phyloP scores from a whole-genome alignment of 2,329 filamentous ascomycete species.

The Aspergillus alliaceus region DNA sequence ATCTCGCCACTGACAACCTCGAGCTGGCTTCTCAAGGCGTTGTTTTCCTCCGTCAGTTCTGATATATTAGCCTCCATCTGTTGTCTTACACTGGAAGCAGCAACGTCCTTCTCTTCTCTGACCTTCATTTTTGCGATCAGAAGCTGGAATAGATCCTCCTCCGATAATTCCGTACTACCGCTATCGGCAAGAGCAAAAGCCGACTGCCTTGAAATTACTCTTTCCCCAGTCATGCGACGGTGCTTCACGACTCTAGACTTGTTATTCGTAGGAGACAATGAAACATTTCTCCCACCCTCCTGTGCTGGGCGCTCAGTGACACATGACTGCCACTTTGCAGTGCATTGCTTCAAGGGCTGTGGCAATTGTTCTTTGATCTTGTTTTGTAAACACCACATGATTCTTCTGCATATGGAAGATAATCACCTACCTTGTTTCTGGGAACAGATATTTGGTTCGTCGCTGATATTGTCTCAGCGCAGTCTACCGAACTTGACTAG shows the following conservation, averaged over 20 bases:
- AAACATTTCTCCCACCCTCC: neutral
- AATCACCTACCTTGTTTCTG: neutral
- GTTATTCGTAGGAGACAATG: neutral
- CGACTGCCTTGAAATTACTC: neutral
- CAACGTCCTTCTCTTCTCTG: conserved; percentile 35
- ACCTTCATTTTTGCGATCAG: conserved; percentile 34
- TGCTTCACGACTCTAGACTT: conserved; percentile 17
- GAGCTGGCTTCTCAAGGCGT: conserved; percentile 25
- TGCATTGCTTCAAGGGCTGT: neutral
- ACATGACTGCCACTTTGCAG: neutral
- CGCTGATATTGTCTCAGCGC: neutral
- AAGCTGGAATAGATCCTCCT: conserved; percentile 38
- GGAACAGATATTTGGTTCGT: too few relatives aligned
- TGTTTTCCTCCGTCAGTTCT: conserved; percentile 29
- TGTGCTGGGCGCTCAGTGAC: neutral
- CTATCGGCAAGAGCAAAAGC: neutral
- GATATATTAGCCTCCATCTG: conserved; percentile 28
- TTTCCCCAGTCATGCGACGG: conserved; percentile 10
- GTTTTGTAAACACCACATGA: neutral
- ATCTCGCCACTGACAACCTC: conserved; percentile 16
- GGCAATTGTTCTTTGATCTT: neutral
- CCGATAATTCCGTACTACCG: conserved; percentile 21
- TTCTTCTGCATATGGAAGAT: neutral
- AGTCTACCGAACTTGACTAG: neutral
- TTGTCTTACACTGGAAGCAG: conserved; percentile 19